Evolutionary conservation across 2,329 filamentous ascomycete species (phyloP), one percentile per base, ranked within the genome.

Genomic region (Xylariaceae sp.): DNA sequence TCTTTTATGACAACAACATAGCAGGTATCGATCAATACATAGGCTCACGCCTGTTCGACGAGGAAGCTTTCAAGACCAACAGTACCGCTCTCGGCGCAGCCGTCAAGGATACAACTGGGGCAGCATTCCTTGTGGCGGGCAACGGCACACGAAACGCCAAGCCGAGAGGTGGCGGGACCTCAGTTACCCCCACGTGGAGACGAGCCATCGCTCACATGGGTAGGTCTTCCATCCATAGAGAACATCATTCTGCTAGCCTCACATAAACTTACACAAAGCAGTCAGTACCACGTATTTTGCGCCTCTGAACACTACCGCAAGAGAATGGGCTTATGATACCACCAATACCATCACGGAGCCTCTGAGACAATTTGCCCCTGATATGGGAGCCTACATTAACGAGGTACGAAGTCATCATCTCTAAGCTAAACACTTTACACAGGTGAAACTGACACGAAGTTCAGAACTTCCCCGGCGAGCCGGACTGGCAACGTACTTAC

Each of bases 111-210:
- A 74, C 75, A 0, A 56, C 60, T 0, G 64, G 75, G n/a, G 69
- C 72, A 0, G 72, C 72, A 0, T 77, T 73, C 57, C 62, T 80
- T 2, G 75, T 82, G 0, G 71, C 74, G 1, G 79, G 80, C 0
- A 75, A 75, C 39, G 80, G 76, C 0, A 74, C 80, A 0, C 69
- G 72, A 0, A 66, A 80, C 48, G 79, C 77, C 1, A 68, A 70
- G 37, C 77, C 78, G 0, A 68, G 75, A 15, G 79, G 79, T 0
- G 78, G 78, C 0, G 70, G 75, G 48, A 78, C 79, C 35, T 71
- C 80, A 0, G 74, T 81, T 2, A 77, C 78, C 44, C 80, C 81
- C 0, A 78, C 79, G 0, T 86, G 81, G 80, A 74, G 82, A 13
- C 76, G 65, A 10, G 73, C 78, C 0, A 74, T 75, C 15, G 68